Conservation (phyloP, 2,329 filamentous ascomycete species). For the Pseudonectria buxi region DNA sequence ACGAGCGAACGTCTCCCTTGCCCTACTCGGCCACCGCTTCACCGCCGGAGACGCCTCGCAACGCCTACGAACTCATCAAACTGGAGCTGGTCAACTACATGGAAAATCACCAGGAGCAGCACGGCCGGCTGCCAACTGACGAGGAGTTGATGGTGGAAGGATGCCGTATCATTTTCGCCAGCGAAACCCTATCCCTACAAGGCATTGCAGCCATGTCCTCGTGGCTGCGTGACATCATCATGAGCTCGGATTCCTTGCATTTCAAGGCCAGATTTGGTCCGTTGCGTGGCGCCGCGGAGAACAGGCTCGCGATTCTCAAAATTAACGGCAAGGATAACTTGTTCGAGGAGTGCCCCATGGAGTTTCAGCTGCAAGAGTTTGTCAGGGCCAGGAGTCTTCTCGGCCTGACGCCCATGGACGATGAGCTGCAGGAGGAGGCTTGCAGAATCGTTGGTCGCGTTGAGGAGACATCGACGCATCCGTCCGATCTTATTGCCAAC, state of each 20-base stretch:
- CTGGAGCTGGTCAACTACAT: conserved; percentile 49
- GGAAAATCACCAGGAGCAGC: conserved; percentile 36
- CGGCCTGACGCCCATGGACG: conserved; percentile 53
- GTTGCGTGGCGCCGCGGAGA: conserved; percentile 39
- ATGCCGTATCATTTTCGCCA: conserved; percentile 50
- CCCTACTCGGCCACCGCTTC: conserved; percentile 44
- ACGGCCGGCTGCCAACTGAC: conserved; percentile 38
- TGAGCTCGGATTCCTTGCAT: conserved; percentile 38
- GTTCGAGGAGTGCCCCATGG: conserved; percentile 51
- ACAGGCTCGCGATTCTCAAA: conserved; percentile 40
- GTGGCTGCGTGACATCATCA: conserved; percentile 55
- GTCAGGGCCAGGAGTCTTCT: conserved; percentile 44
- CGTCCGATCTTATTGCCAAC: conserved; percentile 45
- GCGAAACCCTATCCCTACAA: conserved; percentile 40
- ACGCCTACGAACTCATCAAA: conserved; percentile 57
- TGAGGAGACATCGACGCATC: conserved; percentile 43
- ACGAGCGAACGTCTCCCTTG: conserved; percentile 51
- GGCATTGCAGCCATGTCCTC: conserved; percentile 32
- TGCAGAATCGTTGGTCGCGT: conserved; percentile 51
- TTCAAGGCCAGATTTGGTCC: conserved; percentile 42
- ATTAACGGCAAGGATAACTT: conserved; percentile 54
- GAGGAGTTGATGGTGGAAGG: conserved; percentile 51
- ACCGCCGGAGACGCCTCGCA: conserved; percentile 41
- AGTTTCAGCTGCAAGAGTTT: conserved; percentile 47
- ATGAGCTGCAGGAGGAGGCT: conserved; percentile 54